A percentile compares a stretch with the other conserved stretches of the same genome.
These are phyloP conservation scores for Chlamydomonas incerta DNA, from an alignment of 139 green algal genomes.

Conservation along the genomic window DNA sequence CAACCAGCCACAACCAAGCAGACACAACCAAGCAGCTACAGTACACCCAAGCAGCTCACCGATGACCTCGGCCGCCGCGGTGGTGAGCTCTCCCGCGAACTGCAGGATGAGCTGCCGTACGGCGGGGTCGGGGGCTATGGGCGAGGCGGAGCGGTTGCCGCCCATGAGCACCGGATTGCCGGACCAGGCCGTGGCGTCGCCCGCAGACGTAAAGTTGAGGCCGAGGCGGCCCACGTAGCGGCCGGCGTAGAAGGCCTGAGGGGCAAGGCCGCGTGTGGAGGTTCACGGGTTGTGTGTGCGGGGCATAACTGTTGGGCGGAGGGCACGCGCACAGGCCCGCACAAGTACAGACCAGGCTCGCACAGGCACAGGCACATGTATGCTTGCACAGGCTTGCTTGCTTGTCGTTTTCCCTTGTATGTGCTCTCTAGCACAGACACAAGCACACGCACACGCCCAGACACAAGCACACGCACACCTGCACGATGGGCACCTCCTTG, in stretches of 20 bases:
- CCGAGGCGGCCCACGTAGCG: constrained; percentile 49
- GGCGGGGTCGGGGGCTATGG: constrained; percentile 23
- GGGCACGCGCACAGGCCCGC: no score
- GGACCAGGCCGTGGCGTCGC: constrained; percentile 10
- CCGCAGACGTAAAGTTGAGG: constrained; percentile 33
- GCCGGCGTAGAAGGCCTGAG: constrained; percentile 7
- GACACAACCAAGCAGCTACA: no score
- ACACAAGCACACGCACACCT: constrained; percentile 6
- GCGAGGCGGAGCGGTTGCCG: neutral
- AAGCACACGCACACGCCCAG: neutral
- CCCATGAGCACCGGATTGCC: constrained; percentile 41
- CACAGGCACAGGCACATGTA: no score
- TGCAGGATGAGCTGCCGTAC: neutral
- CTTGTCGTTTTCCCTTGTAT: no score
- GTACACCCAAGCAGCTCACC: no score
- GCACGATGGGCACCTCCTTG: constrained; percentile 44
- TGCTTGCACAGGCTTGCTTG: no score
- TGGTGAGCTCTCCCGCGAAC: neutral
- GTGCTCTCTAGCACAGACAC: neutral
- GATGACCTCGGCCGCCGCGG: neutral
- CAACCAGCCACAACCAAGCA: no score
- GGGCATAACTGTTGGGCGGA: no score
- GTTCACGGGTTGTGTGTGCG: no score
- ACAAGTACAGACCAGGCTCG: no score
- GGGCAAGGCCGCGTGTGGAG: no score